phyloP scores from a whole-genome alignment of 371 early-diverging fungal species.

The Haplosporangium sp. region DNA sequence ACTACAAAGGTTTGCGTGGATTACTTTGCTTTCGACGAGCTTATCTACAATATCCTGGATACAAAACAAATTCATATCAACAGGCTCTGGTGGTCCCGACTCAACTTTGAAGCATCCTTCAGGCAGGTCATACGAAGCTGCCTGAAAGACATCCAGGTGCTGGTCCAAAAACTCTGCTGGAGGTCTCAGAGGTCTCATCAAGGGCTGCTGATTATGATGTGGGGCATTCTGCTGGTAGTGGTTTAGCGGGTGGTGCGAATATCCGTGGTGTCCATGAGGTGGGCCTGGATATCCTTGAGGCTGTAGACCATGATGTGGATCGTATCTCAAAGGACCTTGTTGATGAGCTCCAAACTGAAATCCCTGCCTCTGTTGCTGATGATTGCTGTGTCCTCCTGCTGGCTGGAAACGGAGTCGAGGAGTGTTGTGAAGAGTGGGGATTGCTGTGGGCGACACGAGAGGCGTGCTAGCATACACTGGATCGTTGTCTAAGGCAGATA shows the following conservation, averaged over 20 bases:
- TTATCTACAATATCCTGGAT: constrained; percentile 56
- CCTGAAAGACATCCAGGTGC: constrained; percentile 48
- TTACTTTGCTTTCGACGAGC: constrained; percentile 60
- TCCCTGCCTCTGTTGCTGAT: constrained; percentile 17
- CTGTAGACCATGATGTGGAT: constrained; percentile 36
- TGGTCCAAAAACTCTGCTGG: constrained; percentile 41
- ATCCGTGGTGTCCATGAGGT: constrained; percentile 4
- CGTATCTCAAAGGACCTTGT: constrained; percentile 43
- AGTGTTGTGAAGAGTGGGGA: constrained; percentile 62
- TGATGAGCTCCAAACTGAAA: constrained; percentile 47
- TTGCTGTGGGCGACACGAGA: constrained; percentile 67
- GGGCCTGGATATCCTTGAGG: constrained; percentile 21
- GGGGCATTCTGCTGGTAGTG: constrained; percentile 27
- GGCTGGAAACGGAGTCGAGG: constrained; percentile 40
- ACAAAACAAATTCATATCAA: constrained; percentile 57
- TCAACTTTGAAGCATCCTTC: constrained; percentile 36
- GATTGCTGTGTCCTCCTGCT: background rate
- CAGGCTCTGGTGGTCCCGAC: constrained; percentile 22
- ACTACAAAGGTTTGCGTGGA: too few relatives aligned
- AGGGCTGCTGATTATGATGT: constrained; percentile 27
- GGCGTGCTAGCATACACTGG: constrained; percentile 70
- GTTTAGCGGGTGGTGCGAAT: constrained; percentile 24
- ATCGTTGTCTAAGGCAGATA: constrained; percentile 59
- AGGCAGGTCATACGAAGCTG: constrained; percentile 29
- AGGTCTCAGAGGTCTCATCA: constrained; percentile 38